phyloP scores from a whole-genome alignment of 2,329 filamentous ascomycete genomes.

The Lachnellula occidentalis region DNA sequence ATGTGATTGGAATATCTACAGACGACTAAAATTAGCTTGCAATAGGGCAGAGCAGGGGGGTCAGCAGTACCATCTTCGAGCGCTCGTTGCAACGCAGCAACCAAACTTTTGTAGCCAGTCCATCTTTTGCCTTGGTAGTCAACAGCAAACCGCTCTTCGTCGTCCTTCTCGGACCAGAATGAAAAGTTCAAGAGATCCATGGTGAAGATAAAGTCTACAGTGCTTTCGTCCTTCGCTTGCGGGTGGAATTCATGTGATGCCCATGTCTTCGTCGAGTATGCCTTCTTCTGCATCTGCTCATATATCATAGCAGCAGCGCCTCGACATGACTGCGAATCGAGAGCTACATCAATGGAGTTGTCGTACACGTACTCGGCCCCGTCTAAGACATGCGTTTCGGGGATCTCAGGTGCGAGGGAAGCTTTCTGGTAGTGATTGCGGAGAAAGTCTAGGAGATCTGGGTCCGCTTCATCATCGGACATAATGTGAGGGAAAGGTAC shows the following conservation, averaged over 20 bases:
- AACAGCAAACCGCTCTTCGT: constrained; percentile 72
- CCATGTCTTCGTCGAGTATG: constrained; percentile 83
- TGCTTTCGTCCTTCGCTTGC: constrained; percentile 69
- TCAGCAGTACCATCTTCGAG: constrained; percentile 68
- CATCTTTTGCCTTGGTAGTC: constrained; percentile 75
- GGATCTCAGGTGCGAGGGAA: constrained; percentile 46
- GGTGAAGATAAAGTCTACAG: constrained; percentile 89
- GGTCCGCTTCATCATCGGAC: constrained; percentile 90
- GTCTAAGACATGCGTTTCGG: constrained; percentile 77
- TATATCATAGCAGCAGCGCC: constrained; percentile 75
- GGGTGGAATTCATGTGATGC: constrained; percentile 86
- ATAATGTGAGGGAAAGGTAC: constrained; percentile 40
- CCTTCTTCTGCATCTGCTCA: constrained; percentile 73
- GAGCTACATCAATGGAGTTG: constrained; percentile 86
- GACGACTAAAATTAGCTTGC: constrained; percentile 17
- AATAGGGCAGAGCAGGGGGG: neutral
- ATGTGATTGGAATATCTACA: constrained; percentile 79
- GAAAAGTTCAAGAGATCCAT: constrained; percentile 97
- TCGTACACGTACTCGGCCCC: constrained; percentile 83
- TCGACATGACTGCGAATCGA: constrained; percentile 79
- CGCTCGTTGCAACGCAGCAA: constrained; percentile 80
- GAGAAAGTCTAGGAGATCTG: constrained; percentile 79
- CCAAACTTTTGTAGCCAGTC: constrained; percentile 95
- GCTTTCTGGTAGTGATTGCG: constrained; percentile 68
- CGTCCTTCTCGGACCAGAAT: constrained; percentile 74